phyloP scores from a whole-genome alignment of 2,329 filamentous ascomycete genomes.

The Cladosporium velox region DNA sequence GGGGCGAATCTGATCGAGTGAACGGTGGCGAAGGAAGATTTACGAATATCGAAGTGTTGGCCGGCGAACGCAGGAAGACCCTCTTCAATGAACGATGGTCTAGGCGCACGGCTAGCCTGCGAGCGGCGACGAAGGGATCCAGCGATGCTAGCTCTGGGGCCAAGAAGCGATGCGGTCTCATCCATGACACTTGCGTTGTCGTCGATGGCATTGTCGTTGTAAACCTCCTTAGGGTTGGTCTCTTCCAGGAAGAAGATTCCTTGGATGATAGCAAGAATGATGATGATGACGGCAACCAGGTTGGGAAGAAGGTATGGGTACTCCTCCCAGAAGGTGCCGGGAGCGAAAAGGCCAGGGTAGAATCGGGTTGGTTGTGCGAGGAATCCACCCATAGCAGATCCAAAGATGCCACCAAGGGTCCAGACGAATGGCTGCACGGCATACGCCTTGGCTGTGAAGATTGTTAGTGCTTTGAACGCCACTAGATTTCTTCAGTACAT shows the following conservation, averaged over 20 bases:
- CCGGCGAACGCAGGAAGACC: conserved; percentile 26
- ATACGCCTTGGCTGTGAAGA: conserved; percentile 68
- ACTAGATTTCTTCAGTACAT: neutral
- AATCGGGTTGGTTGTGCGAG: conserved; percentile 74
- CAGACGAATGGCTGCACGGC: conserved; percentile 91
- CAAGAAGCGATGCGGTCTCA: conserved; percentile 36
- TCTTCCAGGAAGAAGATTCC: conserved; percentile 79
- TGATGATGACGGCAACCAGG: conserved; percentile 72
- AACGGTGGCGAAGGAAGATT: conserved; percentile 22
- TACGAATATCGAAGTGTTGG: conserved; percentile 22
- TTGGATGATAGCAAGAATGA: conserved; percentile 74
- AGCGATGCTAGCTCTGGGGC: conserved; percentile 64
- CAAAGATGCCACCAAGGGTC: conserved; percentile 84
- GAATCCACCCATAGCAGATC: conserved; percentile 79
- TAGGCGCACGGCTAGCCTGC: conserved; percentile 57
- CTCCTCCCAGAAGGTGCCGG: conserved; percentile 66
- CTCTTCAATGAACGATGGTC: conserved; percentile 48
- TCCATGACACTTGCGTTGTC: conserved; percentile 17
- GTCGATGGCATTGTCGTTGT: conserved; percentile 39
- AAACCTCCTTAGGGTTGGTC: conserved; percentile 74
- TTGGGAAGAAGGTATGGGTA: conserved; percentile 88
- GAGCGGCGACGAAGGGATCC: conserved; percentile 64
- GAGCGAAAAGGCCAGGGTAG: conserved; percentile 70
- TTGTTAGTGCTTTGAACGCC: conserved; percentile 8
- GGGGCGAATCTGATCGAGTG: conserved; percentile 36